Base-by-base conservation (phyloP, 106 monocot species). In the Xerophyta viscosa region DNA sequence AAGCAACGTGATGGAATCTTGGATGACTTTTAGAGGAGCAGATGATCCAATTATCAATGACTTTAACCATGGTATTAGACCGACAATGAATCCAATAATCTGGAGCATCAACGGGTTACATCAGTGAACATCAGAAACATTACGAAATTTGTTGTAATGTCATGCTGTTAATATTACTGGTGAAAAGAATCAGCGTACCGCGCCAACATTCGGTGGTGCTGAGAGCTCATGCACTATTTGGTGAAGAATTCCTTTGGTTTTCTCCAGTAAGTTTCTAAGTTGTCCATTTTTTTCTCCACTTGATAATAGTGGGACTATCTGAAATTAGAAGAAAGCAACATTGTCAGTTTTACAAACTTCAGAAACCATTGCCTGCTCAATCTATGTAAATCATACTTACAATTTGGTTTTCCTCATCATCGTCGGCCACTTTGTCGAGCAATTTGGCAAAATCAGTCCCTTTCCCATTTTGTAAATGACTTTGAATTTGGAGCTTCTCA, bases 191-290 rank as follows among this genome's bases (percentile, higher is more conserved):
- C n/a, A n/a, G n/a, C n/a, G n/a, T n/a, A n/a, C n/a, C n/a, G n/a
- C n/a, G n/a, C n/a, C n/a, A n/a, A n/a, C n/a, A 10, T 63, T 77
- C 10, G 81, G 77, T 17, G 87, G 80, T 48, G 69, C 41, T 27
- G 63, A 18, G 2, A 81, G 48, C 62, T 87, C 77, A 31, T 77
- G 52, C 0, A 20, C 56, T 28, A 75, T 1, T 21, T 66, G 66
- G 20, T 62, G 56, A 58, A 71, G 9, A 37, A 47, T 48, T 37
- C 14, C 68, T 24, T 58, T 0, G 57, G 0, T 18, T 62, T 66
- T 36, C 47, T 19, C 59, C 54, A 50, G 28, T 49, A 66, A 29
- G 6, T 43, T 24, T 9, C 22, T 39, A n/a, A n/a, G n/a, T n/a
- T n/a, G n/a, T 19, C 41, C 54, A 12, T 12, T 15, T n/a, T 41